Base-by-base conservation (phyloP, 139 green algal genomes). In the Chlamydomonas asymmetrica region DNA sequence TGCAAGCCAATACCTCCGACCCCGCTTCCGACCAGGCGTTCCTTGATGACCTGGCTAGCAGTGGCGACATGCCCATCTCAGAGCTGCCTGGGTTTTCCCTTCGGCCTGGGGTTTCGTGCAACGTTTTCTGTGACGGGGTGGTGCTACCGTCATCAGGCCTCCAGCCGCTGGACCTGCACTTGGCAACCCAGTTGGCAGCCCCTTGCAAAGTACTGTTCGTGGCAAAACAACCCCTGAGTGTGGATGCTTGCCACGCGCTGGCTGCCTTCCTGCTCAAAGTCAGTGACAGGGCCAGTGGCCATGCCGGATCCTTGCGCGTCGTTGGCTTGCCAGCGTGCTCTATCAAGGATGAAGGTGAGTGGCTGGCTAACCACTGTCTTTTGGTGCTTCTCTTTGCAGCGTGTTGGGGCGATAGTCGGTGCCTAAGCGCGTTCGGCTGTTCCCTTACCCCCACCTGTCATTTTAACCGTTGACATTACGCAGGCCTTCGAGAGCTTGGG, bases 291-390 rank as follows among this genome's bases (percentile, higher is more conserved):
- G 22, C 32, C 20, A 50, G 40, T 43, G 13, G 32, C 43, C 13
- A 13, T 16, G 45, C 45, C 45, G 45, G 45, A 13, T 41, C 37
- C 22, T 20, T 77, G 37, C 54, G 41, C 25, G 68, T 59, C 27
- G 50, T 77, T 32, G 69, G 59, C 13, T 20, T 77, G 40, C 69
- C 71, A 9, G 50, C 50, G 41, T 77, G 71, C 71, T 18, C 59
- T 59, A 69, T 77, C 41, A 54, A 57, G 20, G 65, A 56, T 34
- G 43, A 77, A 25, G 71, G 71, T 77, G 16, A 40, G 67, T 23
- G 40, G 38, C 20, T 35, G 20, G 22, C 38, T 34, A 35, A 16
- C 45, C 45, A 16, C 45, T 16, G 18, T 52, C 13, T 16, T 52
- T 10, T 16, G 18, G 13, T 52, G 45, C 45, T 25, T 16, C 18